phyloP scores from a whole-genome alignment of 306 rosid species.

The Pyrus pyrifolia region DNA sequence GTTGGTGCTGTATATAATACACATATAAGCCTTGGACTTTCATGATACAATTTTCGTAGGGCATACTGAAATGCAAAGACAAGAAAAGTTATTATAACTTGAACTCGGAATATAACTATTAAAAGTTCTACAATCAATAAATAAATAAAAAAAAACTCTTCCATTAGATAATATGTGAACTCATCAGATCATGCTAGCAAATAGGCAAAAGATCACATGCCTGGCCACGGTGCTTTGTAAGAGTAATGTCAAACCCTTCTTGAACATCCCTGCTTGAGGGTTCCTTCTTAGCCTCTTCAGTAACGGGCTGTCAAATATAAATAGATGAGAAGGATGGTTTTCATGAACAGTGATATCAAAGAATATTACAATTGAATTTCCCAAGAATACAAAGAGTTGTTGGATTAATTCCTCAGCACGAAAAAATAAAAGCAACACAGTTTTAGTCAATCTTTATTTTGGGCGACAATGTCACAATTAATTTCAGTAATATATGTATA shows the following conservation, averaged over 20 bases:
- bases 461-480: background rate
- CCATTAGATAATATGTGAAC: background rate
- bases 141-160: background rate
- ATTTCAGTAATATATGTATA: background rate
- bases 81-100: background rate
- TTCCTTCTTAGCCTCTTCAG: conserved; percentile 87
- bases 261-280: conserved; percentile 70
- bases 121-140: background rate
- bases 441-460: background rate
- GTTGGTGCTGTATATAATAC: conserved; percentile 83
- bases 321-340: conserved; percentile 6
- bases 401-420: background rate
- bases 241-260: conserved; percentile 73
- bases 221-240: conserved; percentile 92
- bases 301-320: conserved; percentile 61
- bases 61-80: conserved; percentile 57
- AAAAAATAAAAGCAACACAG: background rate
- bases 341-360: background rate
- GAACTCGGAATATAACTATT: background rate
- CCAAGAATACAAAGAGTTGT: background rate
- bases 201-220: conserved; percentile 24
- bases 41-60: conserved; percentile 90
- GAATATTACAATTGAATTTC: background rate
- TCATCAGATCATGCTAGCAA: background rate
- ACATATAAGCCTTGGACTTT: conserved; percentile 88